Base-by-base conservation (phyloP, 2,329 filamentous ascomycete species). In the Curvularia sp. region DNA sequence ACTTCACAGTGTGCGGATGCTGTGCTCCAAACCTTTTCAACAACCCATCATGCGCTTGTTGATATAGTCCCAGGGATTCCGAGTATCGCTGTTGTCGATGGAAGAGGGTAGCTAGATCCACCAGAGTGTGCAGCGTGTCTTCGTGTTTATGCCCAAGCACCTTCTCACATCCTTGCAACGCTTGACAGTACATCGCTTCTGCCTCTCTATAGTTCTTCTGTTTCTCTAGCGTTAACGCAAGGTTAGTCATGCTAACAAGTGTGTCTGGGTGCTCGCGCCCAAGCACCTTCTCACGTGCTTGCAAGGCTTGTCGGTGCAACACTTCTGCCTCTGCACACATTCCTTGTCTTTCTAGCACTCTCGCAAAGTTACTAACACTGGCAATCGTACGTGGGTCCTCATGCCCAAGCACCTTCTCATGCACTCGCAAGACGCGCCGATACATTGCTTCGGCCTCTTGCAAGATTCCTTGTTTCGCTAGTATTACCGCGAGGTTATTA, bases 281-380 rank as follows among this genome's bases (percentile, higher is more conserved):
- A 15, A 34, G 15, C 2, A 15, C n/a, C 5, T 39, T 19, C 36
- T 39, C 18, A 1, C 38, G 6, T 23, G 7, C 38, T 41, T 41
- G 38, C 8, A 41, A 19, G 6, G n/a, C 45, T 19, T 46, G 57
- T 32, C 32, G 47, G 18, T 59, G 39, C 46, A 55, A 52, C 8
- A 36, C 47, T 43, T 55, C 50, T n/a, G 50, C 49, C 53, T 60
- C 49, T 38, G 36, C 48, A n/a, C 49, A 53, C 52, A 48, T 52
- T 39, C 42, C 48, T 36, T 56, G 57, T 19, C 28, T 46, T 21
- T 45, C n/a, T 48, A 30, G 41, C 15, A 53, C 42, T 10, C 18
- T 41, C 49, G 48, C 51, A 49, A 59, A 36, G 13, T 49, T 18
- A 32, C 27, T 52, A 23, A 46, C 45, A 43, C 48, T 60, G 19